Conservation (phyloP, 306 rosid species). For the Dicorynia guianensis region DNA sequence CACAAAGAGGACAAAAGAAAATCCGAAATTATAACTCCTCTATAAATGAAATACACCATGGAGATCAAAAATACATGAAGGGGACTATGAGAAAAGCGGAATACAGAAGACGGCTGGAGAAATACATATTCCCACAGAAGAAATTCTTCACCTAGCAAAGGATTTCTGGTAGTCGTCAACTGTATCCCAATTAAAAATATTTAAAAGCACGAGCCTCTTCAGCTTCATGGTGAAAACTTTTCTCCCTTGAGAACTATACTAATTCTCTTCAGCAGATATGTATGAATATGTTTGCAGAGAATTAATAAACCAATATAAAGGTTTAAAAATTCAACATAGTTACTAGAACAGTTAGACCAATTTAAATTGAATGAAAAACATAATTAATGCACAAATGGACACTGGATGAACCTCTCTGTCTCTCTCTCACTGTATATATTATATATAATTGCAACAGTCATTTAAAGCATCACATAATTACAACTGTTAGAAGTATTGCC, state of each 20-base stretch:
- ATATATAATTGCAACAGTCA: background rate
- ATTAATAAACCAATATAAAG: no score
- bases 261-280: no score
- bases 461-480: background rate
- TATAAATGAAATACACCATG: background rate
- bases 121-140: background rate
- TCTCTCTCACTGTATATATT: no score
- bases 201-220: background rate
- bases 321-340: no score
- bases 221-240: no score
- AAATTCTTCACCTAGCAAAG: background rate
- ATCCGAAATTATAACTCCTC: no score
- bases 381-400: no score
- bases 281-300: no score
- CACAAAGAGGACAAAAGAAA: no score
- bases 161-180: background rate
- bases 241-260: no score
- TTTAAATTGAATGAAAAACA: background rate
- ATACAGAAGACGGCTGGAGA: background rate
- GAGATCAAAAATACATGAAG: background rate
- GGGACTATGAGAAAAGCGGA: background rate
- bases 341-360: background rate
- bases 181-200: background rate
- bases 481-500: background rate
- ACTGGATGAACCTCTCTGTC: no score